Evolutionary conservation across 352 stramenopile species (phyloP).

Genomic region (Peronosclerospora sorghi): DNA sequence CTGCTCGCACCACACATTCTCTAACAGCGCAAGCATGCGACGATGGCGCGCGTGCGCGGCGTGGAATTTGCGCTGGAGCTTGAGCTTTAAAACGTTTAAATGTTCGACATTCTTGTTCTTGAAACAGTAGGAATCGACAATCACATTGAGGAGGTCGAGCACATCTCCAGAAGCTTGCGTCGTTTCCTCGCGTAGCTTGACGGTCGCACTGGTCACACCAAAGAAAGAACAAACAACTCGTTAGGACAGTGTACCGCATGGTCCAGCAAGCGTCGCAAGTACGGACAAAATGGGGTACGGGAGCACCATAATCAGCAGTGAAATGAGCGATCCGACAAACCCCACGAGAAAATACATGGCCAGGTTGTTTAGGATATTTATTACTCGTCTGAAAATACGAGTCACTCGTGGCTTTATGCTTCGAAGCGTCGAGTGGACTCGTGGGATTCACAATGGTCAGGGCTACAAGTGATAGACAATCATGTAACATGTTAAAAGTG

Average conservation of each 20-base stretch:
- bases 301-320: constrained; percentile 61
- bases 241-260: not conserved
- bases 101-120: constrained; percentile 80
- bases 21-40: constrained; percentile 49
- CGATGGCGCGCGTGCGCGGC: constrained; percentile 29
- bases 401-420: constrained; percentile 40
- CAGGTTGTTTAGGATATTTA: constrained; percentile 61
- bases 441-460: constrained; percentile 66
- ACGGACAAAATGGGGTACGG: constrained; percentile 73
- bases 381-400: constrained; percentile 36
- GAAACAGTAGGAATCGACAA: constrained; percentile 80
- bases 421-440: constrained; percentile 31
- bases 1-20: constrained; percentile 79
- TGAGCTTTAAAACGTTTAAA: constrained; percentile 73
- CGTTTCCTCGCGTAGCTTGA: constrained; percentile 38
- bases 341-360: constrained; percentile 70
- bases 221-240: not conserved
- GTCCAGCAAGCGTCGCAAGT: not conserved
- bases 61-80: constrained; percentile 66
- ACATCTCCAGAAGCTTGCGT: constrained; percentile 39
- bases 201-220: constrained; percentile 43
- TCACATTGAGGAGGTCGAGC: constrained; percentile 65
- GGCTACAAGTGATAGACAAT: constrained; percentile 22
- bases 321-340: constrained; percentile 57
- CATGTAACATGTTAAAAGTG: too few species aligned